Base-by-base conservation (phyloP, 2,329 filamentous ascomycete genomes). In the Moelleriella libera region DNA sequence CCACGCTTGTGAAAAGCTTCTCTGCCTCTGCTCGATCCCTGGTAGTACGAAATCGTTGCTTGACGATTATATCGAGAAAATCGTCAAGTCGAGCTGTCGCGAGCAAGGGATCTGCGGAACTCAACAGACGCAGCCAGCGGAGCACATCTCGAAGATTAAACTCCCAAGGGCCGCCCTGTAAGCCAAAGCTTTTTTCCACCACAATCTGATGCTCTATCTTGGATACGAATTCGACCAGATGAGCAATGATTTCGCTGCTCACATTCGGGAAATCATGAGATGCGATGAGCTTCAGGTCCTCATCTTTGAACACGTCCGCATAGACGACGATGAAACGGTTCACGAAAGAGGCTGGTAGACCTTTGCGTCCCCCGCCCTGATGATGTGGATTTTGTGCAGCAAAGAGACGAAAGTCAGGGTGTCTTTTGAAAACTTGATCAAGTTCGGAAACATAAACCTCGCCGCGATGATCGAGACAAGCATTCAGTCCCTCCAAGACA, bases 321-420 rank as follows among this genome's bases (percentile, higher is more conserved):
- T 97, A 97, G 0, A 98, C 94, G 14, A 98, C 90, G 39, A 94
- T 92, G 62, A 98, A 98, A 43, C 94, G 85, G 62, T 98, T 97
- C 52, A 98, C 92, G 58, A 98, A 98, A 1, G 92, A 97, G 49
- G 85, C 85, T 1, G 92, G 92, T 37, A 98, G 70, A 40, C 92
- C 92, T 65, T 98, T 98, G 55, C 92, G 80, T 8, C 92, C 92
- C 52, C 92, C 90, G 49, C 92, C 92, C 65, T 98, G 92, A 57
- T 96, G 88, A 64, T 98, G 92, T 7, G 92, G 92, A 60, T 98
- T 98, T 62, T 98, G 92, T 0, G 92, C 89, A 11, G 94, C 92
- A 58, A 98, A 98, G 0, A 98, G 77, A n/a, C 85, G 81, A 65
- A 98, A 98, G 52, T 89, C 73, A 0, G 83, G 82, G 60, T 98